These are phyloP conservation scores for Ambrosiella beaveri DNA, from an alignment of 2,329 filamentous ascomycete genomes.

Conservation along the genomic window DNA sequence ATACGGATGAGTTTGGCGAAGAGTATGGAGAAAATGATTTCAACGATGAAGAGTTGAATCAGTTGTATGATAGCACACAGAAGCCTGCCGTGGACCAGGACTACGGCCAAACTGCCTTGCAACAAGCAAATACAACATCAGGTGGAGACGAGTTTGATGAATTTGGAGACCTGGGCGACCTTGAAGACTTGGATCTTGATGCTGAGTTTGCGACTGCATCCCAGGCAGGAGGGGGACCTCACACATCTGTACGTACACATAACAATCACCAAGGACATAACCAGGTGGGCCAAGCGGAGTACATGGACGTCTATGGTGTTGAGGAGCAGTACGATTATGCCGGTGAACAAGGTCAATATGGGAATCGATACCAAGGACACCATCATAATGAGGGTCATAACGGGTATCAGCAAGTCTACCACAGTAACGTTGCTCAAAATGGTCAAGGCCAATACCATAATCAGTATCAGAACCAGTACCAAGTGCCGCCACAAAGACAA, in stretches of 20 bases:
- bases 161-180: conserved; percentile 9
- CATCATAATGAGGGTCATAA: background rate
- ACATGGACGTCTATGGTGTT: background rate
- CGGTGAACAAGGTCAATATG: background rate
- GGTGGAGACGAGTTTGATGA: conserved; percentile 11
- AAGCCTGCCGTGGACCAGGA: conserved; percentile 17
- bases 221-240: background rate
- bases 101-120: background rate
- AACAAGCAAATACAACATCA: background rate
- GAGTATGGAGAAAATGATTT: conserved; percentile 42
- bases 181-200: conserved; percentile 11
- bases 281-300: background rate
- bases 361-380: background rate
- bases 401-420: background rate
- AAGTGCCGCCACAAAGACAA: too few species aligned
- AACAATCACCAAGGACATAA: background rate
- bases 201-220: conserved; percentile 12
- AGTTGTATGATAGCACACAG: conserved; percentile 19
- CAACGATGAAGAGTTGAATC: conserved; percentile 38
- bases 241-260: conserved; percentile 11
- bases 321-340: background rate
- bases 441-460: background rate
- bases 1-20: conserved; percentile 18
- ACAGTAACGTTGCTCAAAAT: background rate
- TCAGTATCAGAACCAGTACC: background rate